phyloP scores from a whole-genome alignment of 306 rosid species.

The Quercus berberidifolia region DNA sequence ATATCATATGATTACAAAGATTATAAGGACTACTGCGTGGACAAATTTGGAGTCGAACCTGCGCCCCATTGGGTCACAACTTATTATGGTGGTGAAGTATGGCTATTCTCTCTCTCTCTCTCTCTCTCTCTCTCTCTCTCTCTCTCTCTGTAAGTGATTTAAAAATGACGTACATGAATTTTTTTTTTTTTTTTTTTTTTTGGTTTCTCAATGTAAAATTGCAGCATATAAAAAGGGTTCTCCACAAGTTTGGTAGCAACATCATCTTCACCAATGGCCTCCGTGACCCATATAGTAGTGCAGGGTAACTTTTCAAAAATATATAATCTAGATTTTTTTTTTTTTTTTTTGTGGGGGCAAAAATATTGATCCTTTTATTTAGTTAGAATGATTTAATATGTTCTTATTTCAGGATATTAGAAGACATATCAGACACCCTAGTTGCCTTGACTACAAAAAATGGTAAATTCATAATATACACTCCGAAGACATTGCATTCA shows the following conservation, averaged over 20 bases:
- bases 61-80: conserved; percentile 27
- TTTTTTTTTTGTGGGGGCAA: too few species aligned
- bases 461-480: conserved; percentile 12
- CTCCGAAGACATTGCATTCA: too few species aligned
- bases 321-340: too few species aligned
- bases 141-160: neutral
- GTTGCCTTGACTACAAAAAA: conserved; percentile 26
- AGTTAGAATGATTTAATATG: too few species aligned
- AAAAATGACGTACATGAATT: neutral
- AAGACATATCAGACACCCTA: conserved; percentile 36
- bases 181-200: neutral
- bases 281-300: conserved; percentile 56
- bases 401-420: conserved; percentile 28
- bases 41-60: conserved; percentile 44
- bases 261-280: conserved; percentile 47
- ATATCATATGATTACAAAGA: neutral
- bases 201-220: neutral
- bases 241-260: conserved; percentile 31
- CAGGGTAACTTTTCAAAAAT: conserved; percentile 36
- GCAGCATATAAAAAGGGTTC: conserved; percentile 49
- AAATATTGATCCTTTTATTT: neutral
- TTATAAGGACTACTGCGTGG: conserved; percentile 23
- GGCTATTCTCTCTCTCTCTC: too few species aligned
- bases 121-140: neutral
- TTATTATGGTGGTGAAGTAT: neutral